Conservation (phyloP, 1,284 basidiomycete genomes). For the Megacollybia platyphylla region DNA sequence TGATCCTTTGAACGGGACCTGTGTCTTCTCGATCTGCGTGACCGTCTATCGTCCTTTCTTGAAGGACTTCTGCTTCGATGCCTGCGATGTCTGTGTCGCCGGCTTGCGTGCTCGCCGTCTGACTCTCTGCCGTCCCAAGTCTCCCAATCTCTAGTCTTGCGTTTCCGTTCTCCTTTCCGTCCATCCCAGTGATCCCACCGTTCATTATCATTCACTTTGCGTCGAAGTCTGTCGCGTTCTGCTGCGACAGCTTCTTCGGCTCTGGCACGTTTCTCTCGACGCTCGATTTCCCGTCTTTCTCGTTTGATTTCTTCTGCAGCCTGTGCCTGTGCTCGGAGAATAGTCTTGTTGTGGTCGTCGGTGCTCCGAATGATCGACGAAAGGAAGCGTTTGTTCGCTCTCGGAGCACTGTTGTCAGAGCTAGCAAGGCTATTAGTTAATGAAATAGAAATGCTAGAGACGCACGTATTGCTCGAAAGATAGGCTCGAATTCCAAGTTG, state of each 20-base stretch:
- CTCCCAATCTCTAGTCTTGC: conserved; percentile 29
- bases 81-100: not conserved
- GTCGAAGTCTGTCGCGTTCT: conserved; percentile 26
- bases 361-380: conserved; percentile 81
- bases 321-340: conserved; percentile 65
- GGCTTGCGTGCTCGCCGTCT: conserved; percentile 10
- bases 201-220: conserved; percentile 20
- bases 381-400: conserved; percentile 86
- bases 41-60: conserved; percentile 13
- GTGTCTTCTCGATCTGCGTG: conserved; percentile 3
- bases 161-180: conserved; percentile 28
- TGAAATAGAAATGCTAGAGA: not conserved
- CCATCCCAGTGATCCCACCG: conserved; percentile 36
- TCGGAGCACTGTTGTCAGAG: conserved; percentile 53
- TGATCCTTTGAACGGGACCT: not conserved
- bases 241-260: conserved; percentile 63
- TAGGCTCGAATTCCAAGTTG: conserved; percentile 61
- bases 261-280: conserved; percentile 41
- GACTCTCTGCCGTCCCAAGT: conserved; percentile 21
- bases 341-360: conserved; percentile 82
- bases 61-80: conserved; percentile 3
- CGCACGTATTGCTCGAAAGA: conserved; percentile 30
- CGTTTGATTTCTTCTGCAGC: conserved; percentile 62
- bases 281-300: conserved; percentile 50
- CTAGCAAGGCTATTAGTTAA: conserved; percentile 9